Conservation (phyloP, 352 stramenopile species). For the Blastocystis sp. region DNA sequence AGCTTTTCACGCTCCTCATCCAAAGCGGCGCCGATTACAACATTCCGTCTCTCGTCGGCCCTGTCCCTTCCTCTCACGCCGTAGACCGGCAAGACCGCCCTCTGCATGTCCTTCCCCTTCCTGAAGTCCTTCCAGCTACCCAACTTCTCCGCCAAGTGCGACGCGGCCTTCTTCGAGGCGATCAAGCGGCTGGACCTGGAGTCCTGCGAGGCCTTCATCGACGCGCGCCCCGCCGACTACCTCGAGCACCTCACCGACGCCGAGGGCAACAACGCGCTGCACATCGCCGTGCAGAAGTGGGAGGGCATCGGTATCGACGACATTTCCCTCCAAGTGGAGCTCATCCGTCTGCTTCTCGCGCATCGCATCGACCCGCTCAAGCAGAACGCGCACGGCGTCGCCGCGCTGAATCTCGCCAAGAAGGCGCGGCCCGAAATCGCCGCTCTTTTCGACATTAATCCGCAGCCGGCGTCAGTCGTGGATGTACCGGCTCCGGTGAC, state of each 20-base stretch:
- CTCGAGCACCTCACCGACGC: constrained; percentile 4
- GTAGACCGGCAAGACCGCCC: constrained; percentile 43
- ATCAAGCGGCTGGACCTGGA: constrained; percentile 53
- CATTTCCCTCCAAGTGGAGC: constrained; percentile 6
- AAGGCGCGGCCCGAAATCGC: not conserved
- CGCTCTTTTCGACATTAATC: not conserved
- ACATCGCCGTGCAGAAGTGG: not conserved
- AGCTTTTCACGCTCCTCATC: constrained; percentile 21
- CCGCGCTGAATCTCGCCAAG: constrained; percentile 18
- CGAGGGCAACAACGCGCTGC: constrained; percentile 50
- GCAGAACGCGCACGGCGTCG: constrained; percentile 19
- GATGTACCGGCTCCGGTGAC: no score
- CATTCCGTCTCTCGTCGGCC: constrained; percentile 3
- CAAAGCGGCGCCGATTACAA: not conserved
- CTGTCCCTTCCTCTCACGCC: not conserved
- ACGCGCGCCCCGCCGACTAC: not conserved
- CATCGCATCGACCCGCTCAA: not conserved
- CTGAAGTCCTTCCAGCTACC: not conserved
- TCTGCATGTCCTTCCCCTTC: constrained; percentile 58
- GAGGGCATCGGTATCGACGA: not conserved
- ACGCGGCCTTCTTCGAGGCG: constrained; percentile 54
- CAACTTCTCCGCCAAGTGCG: not conserved
- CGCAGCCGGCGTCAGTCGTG: no score
- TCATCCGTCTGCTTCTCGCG: constrained; percentile 35
- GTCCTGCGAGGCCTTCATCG: constrained; percentile 26